Conservation (phyloP, 345 rosid species). For the Ceriops zippeliana region DNA sequence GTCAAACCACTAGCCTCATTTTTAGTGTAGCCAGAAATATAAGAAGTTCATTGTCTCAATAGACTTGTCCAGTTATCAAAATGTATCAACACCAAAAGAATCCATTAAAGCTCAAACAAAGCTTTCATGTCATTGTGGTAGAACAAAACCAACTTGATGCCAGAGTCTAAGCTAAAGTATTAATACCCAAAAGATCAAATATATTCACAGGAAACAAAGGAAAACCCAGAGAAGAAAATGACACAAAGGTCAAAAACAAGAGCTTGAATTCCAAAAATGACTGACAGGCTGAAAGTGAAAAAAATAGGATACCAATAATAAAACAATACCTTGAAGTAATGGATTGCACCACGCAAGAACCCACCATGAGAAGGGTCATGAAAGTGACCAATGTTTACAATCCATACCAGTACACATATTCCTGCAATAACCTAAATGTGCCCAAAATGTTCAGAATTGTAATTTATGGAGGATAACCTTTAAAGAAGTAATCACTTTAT, state of each 20-base stretch:
- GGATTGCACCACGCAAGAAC: constrained; percentile 90
- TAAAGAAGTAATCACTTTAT: background rate
- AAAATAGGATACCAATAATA: background rate
- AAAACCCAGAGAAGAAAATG: background rate
- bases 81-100: too few species aligned
- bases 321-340: constrained; percentile 82
- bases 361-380: constrained; percentile 98
- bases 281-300: background rate
- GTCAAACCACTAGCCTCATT: too few species aligned
- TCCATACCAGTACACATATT: constrained; percentile 92
- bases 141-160: too few species aligned
- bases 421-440: constrained; percentile 89
- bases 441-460: constrained; percentile 9
- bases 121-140: too few species aligned
- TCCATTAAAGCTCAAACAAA: too few species aligned
- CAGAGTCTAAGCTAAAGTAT: background rate
- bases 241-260: background rate
- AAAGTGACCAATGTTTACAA: constrained; percentile 96
- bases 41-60: too few species aligned
- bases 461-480: background rate
- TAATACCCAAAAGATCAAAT: background rate
- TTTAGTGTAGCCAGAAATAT: too few species aligned
- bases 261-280: background rate
- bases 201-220: background rate
- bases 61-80: too few species aligned